Percentiles rank a stretch among this genome's conserved stretches.
These are phyloP conservation scores for Gnaphalium uliginosum DNA, from an alignment of 129 eudicot genomes.

Conservation along the genomic window DNA sequence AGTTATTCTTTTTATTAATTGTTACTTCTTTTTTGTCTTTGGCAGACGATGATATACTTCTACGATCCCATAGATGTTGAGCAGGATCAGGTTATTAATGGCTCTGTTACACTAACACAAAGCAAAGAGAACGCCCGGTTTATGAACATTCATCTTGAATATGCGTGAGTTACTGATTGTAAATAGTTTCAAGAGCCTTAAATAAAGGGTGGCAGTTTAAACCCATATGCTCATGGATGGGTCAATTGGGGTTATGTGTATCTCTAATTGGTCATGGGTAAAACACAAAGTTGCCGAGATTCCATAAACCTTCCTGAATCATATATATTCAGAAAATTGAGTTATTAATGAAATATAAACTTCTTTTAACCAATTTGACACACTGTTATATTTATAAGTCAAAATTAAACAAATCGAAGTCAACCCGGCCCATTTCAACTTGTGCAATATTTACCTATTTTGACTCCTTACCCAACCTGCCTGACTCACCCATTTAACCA, in stretches of 20 bases:
- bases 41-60: slow-evolving; percentile 85
- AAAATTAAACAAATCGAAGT: background rate
- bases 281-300: background rate
- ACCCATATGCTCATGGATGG: slow-evolving; percentile 1
- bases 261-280: background rate
- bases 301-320: background rate
- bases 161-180: slow-evolving; percentile 61
- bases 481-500: background rate
- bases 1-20: background rate
- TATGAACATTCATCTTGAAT: slow-evolving; percentile 89
- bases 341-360: background rate
- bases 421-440: background rate
- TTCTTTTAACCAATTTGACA: background rate
- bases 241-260: background rate
- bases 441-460: background rate
- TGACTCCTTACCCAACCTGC: background rate
- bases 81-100: slow-evolving; percentile 89
- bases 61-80: slow-evolving; percentile 90
- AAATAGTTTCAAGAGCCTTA: slow-evolving; percentile 13
- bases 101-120: slow-evolving; percentile 75
- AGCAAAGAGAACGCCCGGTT: slow-evolving; percentile 90
- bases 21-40: slow-evolving; percentile 6
- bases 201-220: background rate
- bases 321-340: background rate
- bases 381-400: background rate